Base-by-base conservation (phyloP, 106 monocot genomes). In the Apostasia shenzhenica region DNA sequence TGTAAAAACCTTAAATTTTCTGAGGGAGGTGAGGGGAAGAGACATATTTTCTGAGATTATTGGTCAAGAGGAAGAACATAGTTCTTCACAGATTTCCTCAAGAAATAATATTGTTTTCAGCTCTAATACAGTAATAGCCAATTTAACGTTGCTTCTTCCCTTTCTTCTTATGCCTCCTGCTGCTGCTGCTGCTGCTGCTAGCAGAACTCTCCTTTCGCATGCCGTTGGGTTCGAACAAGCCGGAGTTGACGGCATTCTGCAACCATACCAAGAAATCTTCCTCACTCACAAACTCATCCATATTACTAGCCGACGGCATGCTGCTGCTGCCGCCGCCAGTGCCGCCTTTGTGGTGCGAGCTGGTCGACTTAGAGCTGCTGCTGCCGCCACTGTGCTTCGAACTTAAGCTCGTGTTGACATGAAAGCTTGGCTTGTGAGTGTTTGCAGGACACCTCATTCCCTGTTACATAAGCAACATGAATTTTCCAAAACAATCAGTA, bases 401-500 rank as follows among this genome's bases (percentile, higher is more conserved):
- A 48, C 76, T 68, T 57, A 85, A 41, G 49, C 61, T 85, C 41
- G 92, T 81, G 64, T 99, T 99, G 7, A 90, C 87, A 66, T 99
- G 92, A 58, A 99, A 93, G 61, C 85, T 99, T 6, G 99, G 83
- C 74, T 90, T 99, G 76, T 99, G 92, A 6, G 86, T 87, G 81
- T 99, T 99, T 49, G 81, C 83, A 8, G 83, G 81, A 57, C 89
- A 92, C 68, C 79, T 87, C 86, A 92, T 92, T 77, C 89, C 92
- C 92, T 97, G 80, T 7, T 55, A 58, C 14, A 74, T 58, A 54
- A 48, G 50, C 6, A 50, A 26, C 26, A 26, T 26, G 26, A 26
- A 26, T 26, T 26, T 26, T 26, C 26, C 26, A 26, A 26, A 26
- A 26, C 26, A 26, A 26, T 26, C 26, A 26, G 26, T 26, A 26